Base-by-base conservation (phyloP, 108 stramenopile species). In the Epithemia pelagica region DNA sequence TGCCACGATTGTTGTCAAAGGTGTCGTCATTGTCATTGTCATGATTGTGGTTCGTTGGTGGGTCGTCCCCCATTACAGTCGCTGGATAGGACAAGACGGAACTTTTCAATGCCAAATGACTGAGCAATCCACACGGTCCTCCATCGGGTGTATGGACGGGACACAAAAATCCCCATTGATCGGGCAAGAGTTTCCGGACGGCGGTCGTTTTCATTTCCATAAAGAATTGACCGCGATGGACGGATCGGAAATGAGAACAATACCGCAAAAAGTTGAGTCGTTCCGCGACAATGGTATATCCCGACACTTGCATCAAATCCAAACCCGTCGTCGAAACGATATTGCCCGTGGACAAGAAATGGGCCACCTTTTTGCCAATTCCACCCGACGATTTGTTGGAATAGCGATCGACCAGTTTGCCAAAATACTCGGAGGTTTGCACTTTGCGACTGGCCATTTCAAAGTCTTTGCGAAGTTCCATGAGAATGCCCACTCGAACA, bases 141-240 rank as follows among this genome's bases (percentile, higher is more conserved):
- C 99, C 99, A 81, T 99, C 99, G 0, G 99, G 99, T 23, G 99
- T 99, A 77, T 99, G 99, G 27, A 99, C 99, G 20, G 99, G 99
- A 78, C 99, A 99, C 30, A 99, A 72, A 67, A 97, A 99, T 10
- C 97, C 97, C 96, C 97, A 99, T 66, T 95, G 92, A 68, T 98
- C 99, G 1, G 97, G 97, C 32, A 99, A 82, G 32, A 99, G 83
- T 68, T 99, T 97, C 24, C 99, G 80, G 46, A 99, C 99, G 7
- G 96, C 89, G 0, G 99, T 99, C 28, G 97, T 99, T 70, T 98
- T 99, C 99, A 99, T 99, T 70, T 95, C 94, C 78, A 96, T 96
- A 76, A 98, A 99, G 74, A 98, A 99, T 64, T 97, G 96, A 22
- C 99, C 99, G 37, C 99, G 90, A 74, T 99, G 99, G 19, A 99